These are phyloP conservation scores for Galeopsis tetrahit DNA, from an alignment of 257 asterid species.

Conservation along the genomic window DNA sequence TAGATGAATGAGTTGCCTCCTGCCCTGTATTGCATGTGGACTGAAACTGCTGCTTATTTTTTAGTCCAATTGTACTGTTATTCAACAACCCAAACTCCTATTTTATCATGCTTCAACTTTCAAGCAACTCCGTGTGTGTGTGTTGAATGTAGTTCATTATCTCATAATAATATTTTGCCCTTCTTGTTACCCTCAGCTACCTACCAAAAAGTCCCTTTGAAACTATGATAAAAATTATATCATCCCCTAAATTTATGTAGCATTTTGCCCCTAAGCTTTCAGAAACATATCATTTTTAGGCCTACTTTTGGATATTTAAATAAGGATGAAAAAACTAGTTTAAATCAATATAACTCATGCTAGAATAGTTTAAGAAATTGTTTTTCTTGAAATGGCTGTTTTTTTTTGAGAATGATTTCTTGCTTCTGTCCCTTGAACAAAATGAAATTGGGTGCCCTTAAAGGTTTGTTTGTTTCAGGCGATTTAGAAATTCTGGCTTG, in stretches of 20 bases:
- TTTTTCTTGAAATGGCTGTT: too few relatives aligned
- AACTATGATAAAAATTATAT: not conserved
- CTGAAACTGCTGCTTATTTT: not conserved
- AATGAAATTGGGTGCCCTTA: too few relatives aligned
- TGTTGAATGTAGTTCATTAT: not conserved
- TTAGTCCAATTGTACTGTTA: not conserved
- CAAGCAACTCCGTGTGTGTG: not conserved
- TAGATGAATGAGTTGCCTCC: conserved; percentile 26
- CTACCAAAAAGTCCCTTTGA: not conserved
- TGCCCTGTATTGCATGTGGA: not conserved
- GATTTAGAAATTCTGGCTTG: too few relatives aligned
- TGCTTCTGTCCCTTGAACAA: conserved; percentile 17
- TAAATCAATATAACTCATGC: not conserved
- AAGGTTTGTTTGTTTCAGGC: too few relatives aligned
- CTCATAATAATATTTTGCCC: not conserved
- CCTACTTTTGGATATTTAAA: too few relatives aligned
- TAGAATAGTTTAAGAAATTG: not conserved
- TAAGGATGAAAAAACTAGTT: not conserved
- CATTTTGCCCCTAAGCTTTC: not conserved
- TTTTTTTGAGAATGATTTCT: not conserved
- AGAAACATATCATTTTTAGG: not conserved
- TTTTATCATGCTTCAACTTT: not conserved
- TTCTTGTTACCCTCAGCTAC: not conserved
- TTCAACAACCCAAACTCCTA: conserved; percentile 1
- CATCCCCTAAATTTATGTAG: not conserved